These are phyloP conservation scores for Uncinocarpus reesii DNA, from an alignment of 2,329 filamentous ascomycete species.

Conservation along the genomic window DNA sequence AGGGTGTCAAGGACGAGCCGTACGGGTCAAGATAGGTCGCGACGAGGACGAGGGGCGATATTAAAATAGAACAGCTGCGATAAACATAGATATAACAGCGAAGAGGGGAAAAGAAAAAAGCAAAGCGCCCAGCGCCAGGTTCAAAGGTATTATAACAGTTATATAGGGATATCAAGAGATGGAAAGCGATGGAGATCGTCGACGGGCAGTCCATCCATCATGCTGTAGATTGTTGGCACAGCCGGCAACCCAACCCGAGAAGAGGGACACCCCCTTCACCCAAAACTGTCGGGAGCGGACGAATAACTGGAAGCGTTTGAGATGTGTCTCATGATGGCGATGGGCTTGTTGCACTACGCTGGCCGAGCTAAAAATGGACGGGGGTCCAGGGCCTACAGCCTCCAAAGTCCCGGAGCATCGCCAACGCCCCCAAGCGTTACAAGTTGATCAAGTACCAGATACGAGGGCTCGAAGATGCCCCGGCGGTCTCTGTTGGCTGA, in stretches of 20 bases:
- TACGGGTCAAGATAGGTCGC: not conserved
- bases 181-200: not conserved
- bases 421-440: not conserved
- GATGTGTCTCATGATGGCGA: slow-evolving; percentile 12
- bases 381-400: not conserved
- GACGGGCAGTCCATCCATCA: not conserved
- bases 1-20: not conserved
- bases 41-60: not conserved
- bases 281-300: not conserved
- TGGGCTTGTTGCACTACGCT: slow-evolving; percentile 7
- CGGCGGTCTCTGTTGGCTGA: no score
- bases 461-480: not conserved
- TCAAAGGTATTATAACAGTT: slow-evolving; percentile 3
- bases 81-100: slow-evolving; percentile 6
- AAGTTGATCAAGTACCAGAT: not conserved
- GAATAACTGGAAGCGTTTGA: slow-evolving; percentile 4
- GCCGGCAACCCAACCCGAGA: slow-evolving; percentile 7
- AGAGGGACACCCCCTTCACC: not conserved
- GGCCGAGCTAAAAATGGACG: not conserved
- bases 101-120: slow-evolving; percentile 1
- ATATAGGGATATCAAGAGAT: not conserved
- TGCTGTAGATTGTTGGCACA: not conserved
- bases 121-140: slow-evolving; percentile 14
- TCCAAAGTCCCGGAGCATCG: no score
- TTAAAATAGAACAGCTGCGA: not conserved